Evolutionary conservation across 768 basidiomycete species (phyloP).

Genomic region (Russula foetens): DNA sequence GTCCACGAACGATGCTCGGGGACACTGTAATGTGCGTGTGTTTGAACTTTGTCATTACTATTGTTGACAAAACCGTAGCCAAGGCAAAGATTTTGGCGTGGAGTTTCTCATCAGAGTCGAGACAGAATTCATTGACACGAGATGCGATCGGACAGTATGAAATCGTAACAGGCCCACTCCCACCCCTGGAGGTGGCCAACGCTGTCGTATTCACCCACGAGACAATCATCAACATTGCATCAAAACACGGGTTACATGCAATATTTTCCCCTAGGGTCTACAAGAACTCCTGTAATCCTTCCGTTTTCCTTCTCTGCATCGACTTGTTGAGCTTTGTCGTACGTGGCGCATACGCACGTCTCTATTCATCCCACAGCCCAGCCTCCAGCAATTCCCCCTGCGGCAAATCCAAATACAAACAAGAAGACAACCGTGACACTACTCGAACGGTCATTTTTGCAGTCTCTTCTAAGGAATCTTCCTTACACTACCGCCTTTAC

Average conservation of each 20-base stretch:
- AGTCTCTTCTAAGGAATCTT: constrained; percentile 49
- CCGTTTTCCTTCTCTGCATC: not conserved
- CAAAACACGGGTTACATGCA: constrained; percentile 53
- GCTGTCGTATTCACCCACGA: constrained; percentile 60
- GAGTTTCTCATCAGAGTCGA: constrained; percentile 62
- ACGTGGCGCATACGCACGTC: constrained; percentile 49
- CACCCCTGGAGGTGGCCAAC: constrained; percentile 60
- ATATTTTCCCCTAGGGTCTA: constrained; percentile 57
- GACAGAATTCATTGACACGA: constrained; percentile 46
- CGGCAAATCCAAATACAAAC: constrained; percentile 13
- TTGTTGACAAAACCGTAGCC: constrained; percentile 20
- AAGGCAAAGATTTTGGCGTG: constrained; percentile 30
- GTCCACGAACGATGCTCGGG: constrained; percentile 49
- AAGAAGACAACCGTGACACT: constrained; percentile 29
- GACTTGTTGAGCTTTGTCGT: not conserved
- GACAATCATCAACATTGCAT: constrained; percentile 55
- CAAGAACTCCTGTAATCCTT: constrained; percentile 31
- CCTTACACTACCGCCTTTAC: constrained; percentile 50
- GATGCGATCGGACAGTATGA: constrained; percentile 40
- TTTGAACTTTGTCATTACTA: no score
- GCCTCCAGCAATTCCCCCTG: constrained; percentile 8
- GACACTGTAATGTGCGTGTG: constrained; percentile 43
- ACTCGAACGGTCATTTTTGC: constrained; percentile 52
- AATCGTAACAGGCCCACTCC: constrained; percentile 56
- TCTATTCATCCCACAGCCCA: constrained; percentile 42